Evolutionary conservation across 148 eudicot genomes (phyloP).

Genomic region (Oxyria digyna): DNA sequence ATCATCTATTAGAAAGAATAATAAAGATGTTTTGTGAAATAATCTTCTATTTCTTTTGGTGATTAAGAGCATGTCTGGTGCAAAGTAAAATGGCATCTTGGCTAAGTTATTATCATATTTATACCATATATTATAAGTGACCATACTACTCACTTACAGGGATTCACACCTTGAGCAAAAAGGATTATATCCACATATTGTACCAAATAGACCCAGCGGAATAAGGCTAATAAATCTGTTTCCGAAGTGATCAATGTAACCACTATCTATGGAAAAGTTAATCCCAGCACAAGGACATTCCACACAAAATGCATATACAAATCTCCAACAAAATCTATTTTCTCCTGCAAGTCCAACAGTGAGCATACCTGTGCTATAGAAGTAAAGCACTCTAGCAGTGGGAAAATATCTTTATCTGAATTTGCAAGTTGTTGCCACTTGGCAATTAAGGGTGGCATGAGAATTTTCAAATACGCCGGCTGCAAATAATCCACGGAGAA

Average conservation of each 20-base stretch:
- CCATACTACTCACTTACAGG: neutral
- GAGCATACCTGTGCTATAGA: slow-evolving; percentile 82
- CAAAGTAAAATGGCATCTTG: neutral
- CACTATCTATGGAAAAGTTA: neutral
- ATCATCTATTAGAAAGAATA: neutral
- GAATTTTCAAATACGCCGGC: slow-evolving; percentile 68
- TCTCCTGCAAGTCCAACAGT: neutral
- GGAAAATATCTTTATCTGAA: slow-evolving; percentile 83
- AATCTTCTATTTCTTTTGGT: neutral
- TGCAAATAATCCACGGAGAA: slow-evolving; percentile 22
- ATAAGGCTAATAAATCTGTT: neutral
- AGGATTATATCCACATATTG: neutral
- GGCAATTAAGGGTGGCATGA: slow-evolving; percentile 92
- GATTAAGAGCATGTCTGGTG: neutral
- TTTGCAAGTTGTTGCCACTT: slow-evolving; percentile 94
- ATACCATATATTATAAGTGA: neutral
- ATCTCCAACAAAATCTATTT: neutral
- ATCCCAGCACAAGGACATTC: neutral
- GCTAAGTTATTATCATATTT: neutral
- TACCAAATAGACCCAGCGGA: neutral
- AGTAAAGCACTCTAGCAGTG: slow-evolving; percentile 90
- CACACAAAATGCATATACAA: neutral
- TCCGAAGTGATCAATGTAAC: neutral
- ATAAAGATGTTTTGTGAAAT: neutral
- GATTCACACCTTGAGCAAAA: neutral